Evolutionary conservation across 371 early-diverging fungal genomes (phyloP), one percentile per base, ranked within the genome.

Genomic region (Mortierella sp.): DNA sequence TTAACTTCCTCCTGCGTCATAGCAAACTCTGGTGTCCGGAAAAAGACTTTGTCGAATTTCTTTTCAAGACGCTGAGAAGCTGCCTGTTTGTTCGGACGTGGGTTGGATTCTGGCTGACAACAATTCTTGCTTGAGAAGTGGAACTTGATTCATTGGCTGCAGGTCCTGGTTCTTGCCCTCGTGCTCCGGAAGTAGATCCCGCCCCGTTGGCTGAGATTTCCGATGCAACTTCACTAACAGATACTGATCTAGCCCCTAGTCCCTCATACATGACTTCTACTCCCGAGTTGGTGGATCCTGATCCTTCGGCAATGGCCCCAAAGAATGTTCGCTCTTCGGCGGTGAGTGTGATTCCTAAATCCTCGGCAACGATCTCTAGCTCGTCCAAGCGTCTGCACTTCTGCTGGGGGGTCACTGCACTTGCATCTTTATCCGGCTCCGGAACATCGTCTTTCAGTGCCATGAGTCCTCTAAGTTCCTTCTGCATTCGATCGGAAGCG

Each of bases 371-470:
- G 43, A 43, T 70, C 41, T 70, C 70, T 43, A 70, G 70, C 43
- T 70, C 70, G 70, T 43, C 70, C 6, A 70, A 70, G 43, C 70
- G 70, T n/a, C 41, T 70, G 70, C 70, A 24, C 44, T 70, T 70
- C 70, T 70, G 70, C 43, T 70, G 70, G n/a, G 70, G 43, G 6
- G 70, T 43, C 24, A 1, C 43, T 10, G 3, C 70, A 70, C 70
- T 70, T 70, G 70, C 70, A 43, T 43, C 43, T 43, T 70, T 32
- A 70, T 41, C 43, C 70, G 8, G 43, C 43, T 43, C 70, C 11
- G 21, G n/a, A 43, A 43, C 70, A 70, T 43, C 70, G 21, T 70
- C 70, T 70, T 70, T 70, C 43, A 70, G 38, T 43, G 70, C 18
- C n/a, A 44, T n/a, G 24, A 43, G 41, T 41, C 70, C 70, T 70